Percentiles rank a stretch among this genome's conserved stretches.
Evolutionary conservation across 2,329 filamentous ascomycete genomes (phyloP).

Genomic region (Nemania sp.): DNA sequence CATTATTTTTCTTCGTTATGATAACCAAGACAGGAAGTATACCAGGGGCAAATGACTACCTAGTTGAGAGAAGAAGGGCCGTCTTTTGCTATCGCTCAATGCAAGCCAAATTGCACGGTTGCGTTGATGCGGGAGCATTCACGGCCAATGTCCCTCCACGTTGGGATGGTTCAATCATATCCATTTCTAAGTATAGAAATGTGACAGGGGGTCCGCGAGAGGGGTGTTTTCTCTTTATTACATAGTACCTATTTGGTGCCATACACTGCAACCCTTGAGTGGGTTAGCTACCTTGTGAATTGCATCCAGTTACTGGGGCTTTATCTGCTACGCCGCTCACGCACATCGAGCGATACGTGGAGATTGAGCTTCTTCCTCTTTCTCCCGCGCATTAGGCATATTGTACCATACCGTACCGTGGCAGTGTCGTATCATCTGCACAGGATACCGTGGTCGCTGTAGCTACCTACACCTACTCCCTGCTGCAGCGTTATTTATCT

Average conservation of each 20-base stretch:
- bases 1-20: neutral
- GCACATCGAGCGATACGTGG: constrained; percentile 12
- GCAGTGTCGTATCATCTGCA: constrained; percentile 18
- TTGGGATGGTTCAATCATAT: constrained; percentile 22
- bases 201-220: constrained; percentile 21
- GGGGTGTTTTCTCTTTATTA: constrained; percentile 15
- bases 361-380: constrained; percentile 9
- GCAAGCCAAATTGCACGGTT: constrained; percentile 32
- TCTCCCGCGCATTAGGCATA: neutral
- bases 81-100: constrained; percentile 21
- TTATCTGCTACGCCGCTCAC: constrained; percentile 35
- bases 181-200: constrained; percentile 36
- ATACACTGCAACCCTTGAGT: constrained; percentile 23
- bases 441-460: constrained; percentile 15
- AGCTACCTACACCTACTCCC: constrained; percentile 12
- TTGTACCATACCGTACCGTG: constrained; percentile 10
- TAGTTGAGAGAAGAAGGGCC: constrained; percentile 6
- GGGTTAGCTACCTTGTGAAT: constrained; percentile 11
- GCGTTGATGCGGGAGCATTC: constrained; percentile 30
- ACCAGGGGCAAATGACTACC: constrained; percentile 17
- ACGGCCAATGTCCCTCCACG: constrained; percentile 22
- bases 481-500: constrained; percentile 6
- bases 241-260: constrained; percentile 7
- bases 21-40: neutral
- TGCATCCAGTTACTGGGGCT: constrained; percentile 10